Evolutionary conservation across 441 rosid genomes (phyloP), one percentile per base, ranked within the genome.

Genomic region (Aquilaria agallochum): DNA sequence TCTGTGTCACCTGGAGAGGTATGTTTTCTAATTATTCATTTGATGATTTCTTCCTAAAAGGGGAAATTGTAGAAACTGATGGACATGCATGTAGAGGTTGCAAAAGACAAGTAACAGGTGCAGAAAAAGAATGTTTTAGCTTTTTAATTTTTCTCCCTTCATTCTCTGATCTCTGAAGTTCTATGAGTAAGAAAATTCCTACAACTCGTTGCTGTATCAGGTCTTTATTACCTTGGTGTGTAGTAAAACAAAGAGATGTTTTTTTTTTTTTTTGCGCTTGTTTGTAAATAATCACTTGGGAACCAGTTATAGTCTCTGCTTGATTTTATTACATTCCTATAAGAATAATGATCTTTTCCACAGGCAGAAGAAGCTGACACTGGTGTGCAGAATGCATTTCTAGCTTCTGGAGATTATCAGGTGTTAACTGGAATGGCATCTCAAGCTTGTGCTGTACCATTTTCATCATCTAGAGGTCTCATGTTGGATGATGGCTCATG

Each of bases 1-100:
- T 60, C 80, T 51, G 57, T 77, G 60, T 72, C 83, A 48, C 62
- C 78, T 40, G 72, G 76, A 65, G 90, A 91, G 99, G 99, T 95
- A 85, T 44, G 40, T 36, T 45, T 31, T 56, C 64, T 56, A n/a
- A 55, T 61, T 15, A 34, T 60, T 68, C 63, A 53, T 36, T 11
- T 53, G 34, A 66, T 46, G 54, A 59, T 50, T 14, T 51, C 7
- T 53, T 68, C 13, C 34, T 6, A 33, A 30, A 31, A 70, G 27
- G 5, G 36, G 15, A 67, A 13, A 50, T 62, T 4, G 8, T 48
- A 30, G 27, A 20, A 11, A 9, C 31, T 40, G 49, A 66, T 20
- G 60, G 13, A 8, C 34, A 48, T 49, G 13, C 45, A 13, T 15
- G 62, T 20, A 13, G 50, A 54, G 51, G 60, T 61, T 44, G 4